Base-by-base conservation (phyloP, 2,329 filamentous ascomycete genomes). In the Fusarium coicis region DNA sequence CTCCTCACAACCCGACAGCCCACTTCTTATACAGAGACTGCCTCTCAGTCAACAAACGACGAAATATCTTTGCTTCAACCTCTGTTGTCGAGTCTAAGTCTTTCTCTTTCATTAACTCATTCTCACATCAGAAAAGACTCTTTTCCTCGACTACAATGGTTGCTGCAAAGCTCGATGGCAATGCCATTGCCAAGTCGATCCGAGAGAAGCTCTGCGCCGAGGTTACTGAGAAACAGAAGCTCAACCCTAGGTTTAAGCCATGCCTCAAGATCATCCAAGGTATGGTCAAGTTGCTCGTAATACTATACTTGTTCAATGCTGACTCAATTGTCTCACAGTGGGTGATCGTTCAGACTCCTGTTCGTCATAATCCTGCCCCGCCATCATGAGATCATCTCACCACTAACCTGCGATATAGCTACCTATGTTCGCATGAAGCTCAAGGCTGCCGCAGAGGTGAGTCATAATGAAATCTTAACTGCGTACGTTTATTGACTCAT, bases 391-490 rank as follows among this genome's bases (percentile, higher is more conserved):
- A 57, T 63, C 49, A 71, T 63, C 49, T 64, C 46, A 64, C 63
- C 63, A 72, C 72, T 72, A 62, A 74, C 64, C 60, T 76, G 72
- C 66, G 72, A 58, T 69, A 28, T 79, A 96, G 93, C 92, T 80
- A 98, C 96, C 58, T 99, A 99, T 93, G 96, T 99, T 84, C 95
- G 95, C 85, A 99, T 99, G 96, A 99, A 99, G 87, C 86, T 98
- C 80, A 99, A 98, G 89, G 96, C 96, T 75, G 96, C 96, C 66
- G 87, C 93, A 82, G 96, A 98, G 89, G 93, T 95, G 86, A 77
- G 85, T 59, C 28, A 55, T 10, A 15, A 11, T 39, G 7, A 16
- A 7, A 4, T 16, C 8, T 10, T 19, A n/a, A 74, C 63, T 72
- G 56, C 39, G 40, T 44, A 28, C 19, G 21, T 14, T 54, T 30